Percentiles rank a stretch among this genome's conserved stretches.
Conservation (phyloP, 352 stramenopile genomes). For the Phytopythium aichiense region DNA sequence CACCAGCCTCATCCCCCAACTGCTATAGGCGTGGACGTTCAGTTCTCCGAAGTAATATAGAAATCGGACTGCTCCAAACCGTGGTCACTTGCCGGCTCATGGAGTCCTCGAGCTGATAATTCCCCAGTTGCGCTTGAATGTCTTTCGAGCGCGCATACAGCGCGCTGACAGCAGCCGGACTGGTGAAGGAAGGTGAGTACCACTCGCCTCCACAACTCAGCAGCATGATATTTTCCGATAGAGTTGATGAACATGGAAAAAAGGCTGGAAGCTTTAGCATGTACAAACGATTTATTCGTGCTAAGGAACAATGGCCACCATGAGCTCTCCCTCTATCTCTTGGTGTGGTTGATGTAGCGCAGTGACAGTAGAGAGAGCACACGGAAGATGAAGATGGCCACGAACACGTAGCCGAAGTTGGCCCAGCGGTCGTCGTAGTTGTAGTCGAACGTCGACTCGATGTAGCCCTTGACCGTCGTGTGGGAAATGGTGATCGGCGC, state of each 20-base stretch:
- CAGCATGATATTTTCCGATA: too few species aligned
- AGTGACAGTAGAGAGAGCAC: slow-evolving; percentile 11
- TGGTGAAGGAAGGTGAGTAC: too few species aligned
- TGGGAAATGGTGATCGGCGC: slow-evolving; percentile 9
- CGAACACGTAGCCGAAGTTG: slow-evolving; percentile 13
- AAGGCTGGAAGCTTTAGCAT: not conserved
- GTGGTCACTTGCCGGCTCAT: too few species aligned
- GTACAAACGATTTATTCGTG: not conserved
- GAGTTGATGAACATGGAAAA: not conserved
- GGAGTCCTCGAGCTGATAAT: too few species aligned
- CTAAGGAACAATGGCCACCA: too few species aligned
- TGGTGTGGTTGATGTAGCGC: slow-evolving; percentile 4
- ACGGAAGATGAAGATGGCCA: slow-evolving; percentile 13
- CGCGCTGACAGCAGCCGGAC: too few species aligned
- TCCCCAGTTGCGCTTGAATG: too few species aligned
- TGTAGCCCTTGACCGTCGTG: slow-evolving; percentile 9
- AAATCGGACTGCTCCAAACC: not conserved
- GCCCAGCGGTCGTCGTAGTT: slow-evolving; percentile 8
- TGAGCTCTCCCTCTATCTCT: not conserved
- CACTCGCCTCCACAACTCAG: too few species aligned
- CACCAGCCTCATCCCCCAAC: slow-evolving; percentile 70
- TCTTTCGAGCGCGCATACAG: too few species aligned
- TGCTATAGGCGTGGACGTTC: slow-evolving; percentile 34
- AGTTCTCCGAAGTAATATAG: not conserved
- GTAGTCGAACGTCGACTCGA: slow-evolving; percentile 10